Evolutionary conservation across 78 protist genomes (phyloP).

Genomic region (Anaeramoeba flamelloides): DNA sequence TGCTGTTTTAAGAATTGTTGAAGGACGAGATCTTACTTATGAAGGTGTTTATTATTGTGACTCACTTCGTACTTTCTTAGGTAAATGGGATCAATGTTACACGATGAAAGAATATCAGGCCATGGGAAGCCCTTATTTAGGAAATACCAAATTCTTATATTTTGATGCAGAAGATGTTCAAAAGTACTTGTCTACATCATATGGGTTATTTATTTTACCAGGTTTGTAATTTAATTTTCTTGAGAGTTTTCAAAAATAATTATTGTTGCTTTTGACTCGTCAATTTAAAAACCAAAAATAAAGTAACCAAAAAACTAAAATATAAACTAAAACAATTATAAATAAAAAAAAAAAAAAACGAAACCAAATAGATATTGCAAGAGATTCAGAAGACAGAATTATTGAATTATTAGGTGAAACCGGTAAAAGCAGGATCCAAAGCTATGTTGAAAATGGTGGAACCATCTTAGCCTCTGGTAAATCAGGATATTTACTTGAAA

Average conservation of each 20-base stretch:
- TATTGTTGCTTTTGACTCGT: background rate
- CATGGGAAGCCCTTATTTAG: background rate
- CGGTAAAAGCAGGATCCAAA: background rate
- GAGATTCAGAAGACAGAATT: background rate
- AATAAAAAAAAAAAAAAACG: too few relatives aligned
- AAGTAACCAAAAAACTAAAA: too few relatives aligned
- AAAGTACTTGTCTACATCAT: background rate
- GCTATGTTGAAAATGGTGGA: background rate
- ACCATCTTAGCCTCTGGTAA: background rate
- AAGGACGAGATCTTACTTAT: background rate
- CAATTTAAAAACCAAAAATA: too few relatives aligned
- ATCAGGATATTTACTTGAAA: background rate
- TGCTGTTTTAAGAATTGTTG: background rate
- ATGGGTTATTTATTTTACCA: background rate
- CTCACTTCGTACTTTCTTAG: background rate
- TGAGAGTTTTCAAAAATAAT: background rate
- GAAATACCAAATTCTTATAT: background rate
- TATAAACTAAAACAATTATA: too few relatives aligned
- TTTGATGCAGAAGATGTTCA: background rate
- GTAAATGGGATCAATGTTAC: background rate
- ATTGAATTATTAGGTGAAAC: background rate
- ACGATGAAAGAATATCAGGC: background rate
- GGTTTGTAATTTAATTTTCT: too few relatives aligned
- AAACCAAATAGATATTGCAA: too few relatives aligned
- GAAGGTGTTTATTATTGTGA: conserved; percentile 1